A percentile compares a stretch with the other conserved stretches of the same genome.
These are phyloP conservation scores for Rhododendron ovatum DNA, from an alignment of 148 eudicot genomes.

Conservation along the genomic window DNA sequence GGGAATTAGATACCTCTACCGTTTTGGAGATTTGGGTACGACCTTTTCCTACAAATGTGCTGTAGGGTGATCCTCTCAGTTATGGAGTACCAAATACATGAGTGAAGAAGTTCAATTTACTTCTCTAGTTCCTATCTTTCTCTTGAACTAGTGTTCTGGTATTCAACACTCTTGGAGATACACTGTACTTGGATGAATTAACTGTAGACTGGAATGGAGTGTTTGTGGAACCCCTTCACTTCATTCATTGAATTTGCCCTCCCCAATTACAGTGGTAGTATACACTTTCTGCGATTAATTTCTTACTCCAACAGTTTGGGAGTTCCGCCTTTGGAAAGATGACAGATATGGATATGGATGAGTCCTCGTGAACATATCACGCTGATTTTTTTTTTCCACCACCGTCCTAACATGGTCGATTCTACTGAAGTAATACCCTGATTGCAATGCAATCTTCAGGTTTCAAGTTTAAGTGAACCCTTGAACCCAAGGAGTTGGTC, in stretches of 20 bases:
- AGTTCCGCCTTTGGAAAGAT: background rate
- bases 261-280: background rate
- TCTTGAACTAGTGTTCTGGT: background rate
- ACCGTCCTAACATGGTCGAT: background rate
- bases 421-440: background rate
- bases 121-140: background rate
- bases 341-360: background rate
- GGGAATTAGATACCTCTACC: background rate
- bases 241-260: background rate
- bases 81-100: background rate
- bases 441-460: background rate
- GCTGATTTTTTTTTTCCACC: background rate
- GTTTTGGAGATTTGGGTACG: background rate
- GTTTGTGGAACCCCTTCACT: background rate
- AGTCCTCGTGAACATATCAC: background rate
- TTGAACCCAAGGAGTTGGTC: background rate
- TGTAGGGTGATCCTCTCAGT: background rate
- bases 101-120: background rate
- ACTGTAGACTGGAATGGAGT: background rate
- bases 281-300: background rate
- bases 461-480: background rate
- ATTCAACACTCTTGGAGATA: background rate
- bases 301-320: background rate
- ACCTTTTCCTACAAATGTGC: background rate
- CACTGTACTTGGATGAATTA: background rate